Evolutionary conservation across 2,329 filamentous ascomycete species (phyloP), one percentile per base, ranked within the genome.

Genomic region (Colletotrichum horii): DNA sequence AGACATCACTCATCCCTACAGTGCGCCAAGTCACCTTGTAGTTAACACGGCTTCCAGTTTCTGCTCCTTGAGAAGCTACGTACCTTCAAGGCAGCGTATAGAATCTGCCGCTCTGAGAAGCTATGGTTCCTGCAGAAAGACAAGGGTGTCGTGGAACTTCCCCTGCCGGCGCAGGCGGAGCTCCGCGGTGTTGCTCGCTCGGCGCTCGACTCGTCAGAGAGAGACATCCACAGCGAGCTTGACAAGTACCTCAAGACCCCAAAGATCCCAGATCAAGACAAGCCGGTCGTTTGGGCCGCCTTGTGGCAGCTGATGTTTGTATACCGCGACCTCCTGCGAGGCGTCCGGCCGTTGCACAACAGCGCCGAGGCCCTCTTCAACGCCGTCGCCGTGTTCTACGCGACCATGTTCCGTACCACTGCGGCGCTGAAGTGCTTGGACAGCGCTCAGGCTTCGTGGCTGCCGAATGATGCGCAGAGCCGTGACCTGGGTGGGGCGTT

Each of bases 301-400:
- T 80, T 88, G 79, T 89, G 88, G 87, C 86, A 89, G 75, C 80
- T 89, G 71, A 86, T 89, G 61, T 82, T 89, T 48, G 85, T 88
- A 77, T 89, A 89, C 76, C 84, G 85, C 24, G 86, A 88, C 69
- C 80, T 89, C 61, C 80, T 84, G 70, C 74, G 78, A 7, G 43
- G 8, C 22, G 14, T 32, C 6, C 22, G 28, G 52, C 55, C 71
- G 9, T 55, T 36, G 24, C 64, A 8, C 24, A n/a, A 32, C 12
- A 60, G 69, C 56, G 67, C 74, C 4, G 58, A 52, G 16, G 22
- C 71, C 28, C 55, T 80, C 16, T 75, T 79, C 30, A 70, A 75
- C 19, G 78, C 78, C 6, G 66, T 80, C 12, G 65, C 79, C n/a
- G 75, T 77, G 28, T 80, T 79, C 43, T 80, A 80, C 71, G 76